A percentile compares a stretch with the other conserved stretches of the same genome.
Conservation (phyloP, 2,329 filamentous ascomycete species). For the Laburnicola sp. region DNA sequence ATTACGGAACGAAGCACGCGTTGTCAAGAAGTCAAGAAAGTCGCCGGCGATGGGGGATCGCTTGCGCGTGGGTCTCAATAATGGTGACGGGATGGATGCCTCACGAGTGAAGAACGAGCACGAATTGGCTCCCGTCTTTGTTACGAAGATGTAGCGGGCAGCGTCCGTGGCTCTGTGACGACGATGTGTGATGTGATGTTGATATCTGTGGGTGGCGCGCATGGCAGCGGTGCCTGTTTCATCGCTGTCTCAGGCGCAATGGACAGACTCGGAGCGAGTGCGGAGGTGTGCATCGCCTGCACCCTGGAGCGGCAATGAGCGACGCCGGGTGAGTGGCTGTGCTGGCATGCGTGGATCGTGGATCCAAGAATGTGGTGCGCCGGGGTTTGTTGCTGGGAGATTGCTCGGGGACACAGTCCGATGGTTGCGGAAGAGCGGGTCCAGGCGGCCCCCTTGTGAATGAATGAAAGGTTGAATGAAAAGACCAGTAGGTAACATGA, state of each 20-base stretch:
- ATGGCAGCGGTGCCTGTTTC: constrained; percentile 37
- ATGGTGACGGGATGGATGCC: constrained; percentile 15
- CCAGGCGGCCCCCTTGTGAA: too few relatives aligned
- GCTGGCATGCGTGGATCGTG: neutral
- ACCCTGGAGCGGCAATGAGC: too few relatives aligned
- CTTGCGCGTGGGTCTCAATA: neutral
- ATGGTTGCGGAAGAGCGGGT: constrained; percentile 1
- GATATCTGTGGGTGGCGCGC: too few relatives aligned
- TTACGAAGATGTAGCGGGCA: constrained; percentile 16
- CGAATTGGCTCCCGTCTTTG: neutral
- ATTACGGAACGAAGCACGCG: constrained; percentile 1
- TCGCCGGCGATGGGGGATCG: neutral
- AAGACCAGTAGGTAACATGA: too few relatives aligned
- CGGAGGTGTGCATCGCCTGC: neutral
- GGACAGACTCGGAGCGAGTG: constrained; percentile 1
- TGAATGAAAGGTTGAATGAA: neutral
- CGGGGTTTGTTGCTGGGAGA: neutral
- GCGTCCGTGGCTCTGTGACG: constrained; percentile 16
- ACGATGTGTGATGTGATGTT: constrained; percentile 19
- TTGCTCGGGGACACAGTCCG: neutral
- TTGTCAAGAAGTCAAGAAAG: neutral
- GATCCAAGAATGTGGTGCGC: neutral
- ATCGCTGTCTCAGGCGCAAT: constrained; percentile 32
- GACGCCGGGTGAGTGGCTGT: too few relatives aligned
- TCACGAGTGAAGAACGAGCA: constrained; percentile 9